Conservation (phyloP, 2,329 filamentous ascomycete species). For the Penicillium sp. region DNA sequence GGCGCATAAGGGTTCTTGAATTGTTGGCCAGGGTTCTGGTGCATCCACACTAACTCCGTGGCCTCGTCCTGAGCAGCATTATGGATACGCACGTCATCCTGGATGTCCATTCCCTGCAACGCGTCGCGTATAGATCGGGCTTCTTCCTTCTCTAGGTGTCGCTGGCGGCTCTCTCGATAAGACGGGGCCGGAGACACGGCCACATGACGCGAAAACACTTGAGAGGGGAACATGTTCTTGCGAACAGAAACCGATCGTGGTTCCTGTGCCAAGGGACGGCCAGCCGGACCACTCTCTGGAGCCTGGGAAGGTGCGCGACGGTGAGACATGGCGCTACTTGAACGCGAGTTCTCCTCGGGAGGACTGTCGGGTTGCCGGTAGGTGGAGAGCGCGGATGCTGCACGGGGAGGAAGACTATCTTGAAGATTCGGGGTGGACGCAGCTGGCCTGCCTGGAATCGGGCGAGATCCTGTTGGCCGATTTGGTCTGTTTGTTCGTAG, state of each 20-base stretch:
- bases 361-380: conserved; percentile 23
- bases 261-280: conserved; percentile 41
- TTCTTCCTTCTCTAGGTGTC: conserved; percentile 60
- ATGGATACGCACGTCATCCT: conserved; percentile 55
- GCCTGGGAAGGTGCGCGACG: conserved; percentile 33
- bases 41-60: conserved; percentile 63
- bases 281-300: conserved; percentile 28
- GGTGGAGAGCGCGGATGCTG: conserved; percentile 45
- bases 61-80: conserved; percentile 61
- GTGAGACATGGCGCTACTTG: conserved; percentile 43
- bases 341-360: conserved; percentile 33
- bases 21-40: conserved; percentile 54
- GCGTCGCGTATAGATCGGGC: conserved; percentile 56
- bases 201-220: conserved; percentile 30
- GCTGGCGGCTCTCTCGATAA: conserved; percentile 55
- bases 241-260: conserved; percentile 32
- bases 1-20: conserved; percentile 50
- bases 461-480: conserved; percentile 60
- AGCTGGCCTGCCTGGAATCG: conserved; percentile 52
- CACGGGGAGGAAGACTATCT: conserved; percentile 39
- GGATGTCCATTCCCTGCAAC: conserved; percentile 58
- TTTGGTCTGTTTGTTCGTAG: conserved; percentile 57
- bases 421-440: conserved; percentile 24
- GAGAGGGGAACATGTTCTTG: conserved; percentile 39
- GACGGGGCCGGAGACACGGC: conserved; percentile 39